Conservation (phyloP, 495 filamentous ascomycete genomes). For the Aspergillus heteromorphus region DNA sequence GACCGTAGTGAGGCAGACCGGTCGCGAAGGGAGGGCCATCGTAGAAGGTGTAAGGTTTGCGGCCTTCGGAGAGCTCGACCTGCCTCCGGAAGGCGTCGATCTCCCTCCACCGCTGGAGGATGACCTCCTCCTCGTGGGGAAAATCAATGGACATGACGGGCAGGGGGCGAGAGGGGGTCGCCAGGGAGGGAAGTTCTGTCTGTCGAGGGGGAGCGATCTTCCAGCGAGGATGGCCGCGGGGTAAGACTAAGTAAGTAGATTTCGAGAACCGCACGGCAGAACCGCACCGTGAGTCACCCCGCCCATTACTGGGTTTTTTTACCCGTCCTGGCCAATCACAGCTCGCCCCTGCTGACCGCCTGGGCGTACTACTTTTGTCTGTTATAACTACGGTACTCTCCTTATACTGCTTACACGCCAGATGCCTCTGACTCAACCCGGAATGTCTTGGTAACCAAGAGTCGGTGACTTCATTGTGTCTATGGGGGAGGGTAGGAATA, state of each 20-base stretch:
- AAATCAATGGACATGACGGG: constrained; percentile 80
- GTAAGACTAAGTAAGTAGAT: too few species aligned
- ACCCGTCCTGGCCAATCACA: constrained; percentile 1
- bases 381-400: too few species aligned
- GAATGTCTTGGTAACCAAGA: not conserved
- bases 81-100: constrained; percentile 83
- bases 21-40: constrained; percentile 61
- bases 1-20: constrained; percentile 90
- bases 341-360: not conserved
- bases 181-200: constrained; percentile 8
- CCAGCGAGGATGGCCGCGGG: constrained; percentile 18
- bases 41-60: constrained; percentile 64
- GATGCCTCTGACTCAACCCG: not conserved
- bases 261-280: constrained; percentile 13
- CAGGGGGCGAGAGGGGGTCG: constrained; percentile 3
- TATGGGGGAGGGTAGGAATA: not conserved
- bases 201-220: constrained; percentile 17
- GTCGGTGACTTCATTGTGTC: not conserved
- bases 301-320: constrained; percentile 20
- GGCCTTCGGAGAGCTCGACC: constrained; percentile 66
- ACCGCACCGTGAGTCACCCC: constrained; percentile 32
- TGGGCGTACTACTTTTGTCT: too few species aligned
- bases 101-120: constrained; percentile 79
- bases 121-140: constrained; percentile 78
- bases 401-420: too few species aligned